Evolutionary conservation across 1,139 yeast species (phyloP), one percentile per base, ranked within the genome.

Genomic region (Geotrichum europaeum): DNA sequence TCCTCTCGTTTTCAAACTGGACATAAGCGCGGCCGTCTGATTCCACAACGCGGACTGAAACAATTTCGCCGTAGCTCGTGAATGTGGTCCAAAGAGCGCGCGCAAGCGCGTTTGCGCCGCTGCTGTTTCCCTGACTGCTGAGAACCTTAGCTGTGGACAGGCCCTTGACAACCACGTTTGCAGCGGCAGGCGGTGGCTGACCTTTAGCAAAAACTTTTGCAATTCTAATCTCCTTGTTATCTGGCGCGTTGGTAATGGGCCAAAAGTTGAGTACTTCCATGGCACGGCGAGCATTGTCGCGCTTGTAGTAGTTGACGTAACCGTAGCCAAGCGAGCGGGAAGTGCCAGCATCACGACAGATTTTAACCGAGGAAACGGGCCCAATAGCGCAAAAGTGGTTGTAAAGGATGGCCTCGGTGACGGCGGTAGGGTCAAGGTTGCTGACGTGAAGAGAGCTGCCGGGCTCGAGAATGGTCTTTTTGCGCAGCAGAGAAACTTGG

Each of bases 11-110:
- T 75, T 87, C 96, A 76, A 86, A 90, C 75, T 89, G 96, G 66
- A 90, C 96, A 74, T 87, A 89, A 76, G 95, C 96, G 68, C 88
- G 88, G 73, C 96, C 79, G 66, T 96, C 96, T 73, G 81, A 95
- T 67, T 87, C 81, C 67, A 94, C 94, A 73, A 89, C 90, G 79
- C 89, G 89, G 79, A 95, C 87, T 58, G 96, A 87, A 74, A 89
- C 81, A 68, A 89, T 86, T 73, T 81, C 83, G 76, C 96, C 96
- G 73, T 88, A 88, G 65, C 89, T 89, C 63, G 91, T 83, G 79
- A 89, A 89, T 61, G 95, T 87, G 73, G 88, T 96, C 77, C 87
- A 90, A 73, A 89, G 81, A 24, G 20, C 25, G 36, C 52, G 57
- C n/a, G n/a, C 49, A n/a, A n/a, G 28, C 6, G 12, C n/a, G 13